Evolutionary conservation across 1,284 basidiomycete genomes (phyloP), one percentile per base, ranked within the genome.

Genomic region (Trichosporon sp.): DNA sequence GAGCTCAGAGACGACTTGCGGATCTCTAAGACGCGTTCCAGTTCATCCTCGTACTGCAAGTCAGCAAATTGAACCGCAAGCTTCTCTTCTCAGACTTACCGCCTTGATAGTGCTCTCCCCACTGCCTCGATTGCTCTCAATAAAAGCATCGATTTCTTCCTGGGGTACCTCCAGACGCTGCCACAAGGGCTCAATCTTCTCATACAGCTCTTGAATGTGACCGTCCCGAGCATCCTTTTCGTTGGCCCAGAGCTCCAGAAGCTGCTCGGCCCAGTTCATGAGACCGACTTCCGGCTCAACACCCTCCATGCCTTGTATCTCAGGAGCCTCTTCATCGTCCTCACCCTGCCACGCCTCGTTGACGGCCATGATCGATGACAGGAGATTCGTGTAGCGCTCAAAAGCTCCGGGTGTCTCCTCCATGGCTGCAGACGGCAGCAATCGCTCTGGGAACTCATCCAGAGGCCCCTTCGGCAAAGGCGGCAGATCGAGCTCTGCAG

Each of bases 11-110:
- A 87, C 70, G 94, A 89, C 59, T 89, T 84, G 81, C 95, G 95
- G 60, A 97, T 81, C 72, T 91, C 88, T 23, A 92, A 82, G 88
- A 98, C 95, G 63, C 95, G 85, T 64, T 91, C 89, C 36, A 97
- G 82, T 78, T 99, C 96, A 58, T 86, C 85, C 71, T 95, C 89
- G 74, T 99, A 99, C 74, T 84, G 66, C 1, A 0, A 3, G 61
- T 66, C 21, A 66, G 59, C 16, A 19, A 16, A 9, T 10, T n/a
- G 8, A 4, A 14, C 3, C 9, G 25, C 23, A 58, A 33, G 40
- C 8, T 6, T 4, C 6, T 44, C 16, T 5, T 21, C 19, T 3
- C 4, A 6, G 6, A 70, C 76, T 72, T 59, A 79, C 79, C 2
- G 78, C 79, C 58, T 60, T 62, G 36, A 80, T 75, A 4, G 74